Evolutionary conservation across 768 basidiomycete genomes (phyloP), one percentile per base, ranked within the genome.

Genomic region (Boletus rex-veris): DNA sequence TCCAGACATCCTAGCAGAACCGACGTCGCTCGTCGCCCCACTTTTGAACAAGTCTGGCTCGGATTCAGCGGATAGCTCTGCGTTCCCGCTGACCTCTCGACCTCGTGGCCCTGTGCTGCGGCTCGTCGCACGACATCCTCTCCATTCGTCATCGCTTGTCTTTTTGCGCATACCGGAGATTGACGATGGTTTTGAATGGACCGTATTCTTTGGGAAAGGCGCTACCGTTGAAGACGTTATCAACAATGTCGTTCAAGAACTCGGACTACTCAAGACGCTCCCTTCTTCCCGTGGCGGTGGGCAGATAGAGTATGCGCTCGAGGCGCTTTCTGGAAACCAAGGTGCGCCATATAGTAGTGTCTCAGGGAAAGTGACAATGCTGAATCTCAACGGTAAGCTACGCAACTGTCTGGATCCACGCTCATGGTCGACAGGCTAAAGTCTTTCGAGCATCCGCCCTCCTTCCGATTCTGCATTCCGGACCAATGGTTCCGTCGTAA

Each of bases 401-500:
- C 40, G 4, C 58, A 44, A 51, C 40, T 66, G 5, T 18, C 58
- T 2, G 44, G 46, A 1, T 55, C 66, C 5, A 8, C 49, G 30
- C 39, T 47, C 45, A 50, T 68, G 51, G 26, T 52, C 21, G 60
- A 68, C 21, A 15, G 43, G 15, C 42, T 66, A 12, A 55, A 3
- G 36, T 58, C 62, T 16, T 59, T 30, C 16, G 54, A 49, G 7
- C 19, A 36, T 38, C 47, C 58, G 6, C 53, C 52, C 9, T 64
- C 59, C 8, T 81, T 87, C 63, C 76, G 78, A 26, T 79, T 91
- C 51, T 87, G 84, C 56, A 81, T 92, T 8, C 87, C 87, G 2
- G 87, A 87, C 49, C 85, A 86, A 63, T 92, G 86, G 90, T 92
- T 83, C 68, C 82, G 83, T 52, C 80, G 87, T 18, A 86, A 80